Conservation (phyloP, 1,139 yeast species). For the Pichia sp. region DNA sequence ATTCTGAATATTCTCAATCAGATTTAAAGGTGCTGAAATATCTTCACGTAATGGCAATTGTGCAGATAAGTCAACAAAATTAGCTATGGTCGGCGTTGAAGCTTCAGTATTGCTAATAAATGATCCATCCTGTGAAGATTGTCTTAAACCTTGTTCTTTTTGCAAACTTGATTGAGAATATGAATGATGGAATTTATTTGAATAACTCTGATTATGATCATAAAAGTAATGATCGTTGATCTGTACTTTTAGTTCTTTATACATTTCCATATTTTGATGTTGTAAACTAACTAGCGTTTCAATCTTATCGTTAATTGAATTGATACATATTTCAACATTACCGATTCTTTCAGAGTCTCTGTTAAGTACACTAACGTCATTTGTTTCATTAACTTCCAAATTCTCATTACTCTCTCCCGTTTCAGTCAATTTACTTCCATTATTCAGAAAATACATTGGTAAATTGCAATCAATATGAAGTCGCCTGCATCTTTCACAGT, state of each 20-base stretch:
- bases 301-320: too few relatives aligned
- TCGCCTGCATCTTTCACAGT: constrained; percentile 46
- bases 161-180: too few relatives aligned
- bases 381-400: background rate
- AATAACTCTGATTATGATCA: too few relatives aligned
- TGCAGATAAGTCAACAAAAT: constrained; percentile 2
- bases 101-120: constrained; percentile 2
- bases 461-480: constrained; percentile 42
- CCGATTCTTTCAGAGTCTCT: too few relatives aligned
- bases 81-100: constrained; percentile 3
- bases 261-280: too few relatives aligned
- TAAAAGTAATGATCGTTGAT: too few relatives aligned
- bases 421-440: background rate
- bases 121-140: constrained; percentile 4
- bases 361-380: too few relatives aligned
- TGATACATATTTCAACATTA: too few relatives aligned
- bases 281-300: too few relatives aligned
- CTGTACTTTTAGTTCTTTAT: too few relatives aligned
- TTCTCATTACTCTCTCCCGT: background rate
- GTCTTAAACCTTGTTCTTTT: background rate
- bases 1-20: constrained; percentile 30
- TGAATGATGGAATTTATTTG: too few relatives aligned
- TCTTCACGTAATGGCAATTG: constrained; percentile 13
- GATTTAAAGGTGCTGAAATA: constrained; percentile 34
- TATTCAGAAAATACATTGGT: constrained; percentile 15